Evolutionary conservation across 2,329 filamentous ascomycete species (phyloP), one percentile per base, ranked within the genome.

Genomic region (Fusarium subtropicale): DNA sequence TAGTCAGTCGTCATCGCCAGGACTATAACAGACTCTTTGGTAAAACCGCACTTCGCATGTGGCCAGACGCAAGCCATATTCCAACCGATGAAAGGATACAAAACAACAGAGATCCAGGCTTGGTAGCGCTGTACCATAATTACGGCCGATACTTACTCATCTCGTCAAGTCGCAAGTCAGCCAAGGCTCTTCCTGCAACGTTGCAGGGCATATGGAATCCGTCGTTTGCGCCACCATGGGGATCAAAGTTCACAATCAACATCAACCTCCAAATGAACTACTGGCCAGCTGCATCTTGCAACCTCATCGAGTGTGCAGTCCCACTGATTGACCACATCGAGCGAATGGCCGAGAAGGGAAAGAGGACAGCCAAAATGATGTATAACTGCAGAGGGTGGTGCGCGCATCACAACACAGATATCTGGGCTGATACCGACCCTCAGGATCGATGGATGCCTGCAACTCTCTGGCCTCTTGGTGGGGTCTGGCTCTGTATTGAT

Each of bases 221-320:
- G 12, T 74, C 76, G 0, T 74, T 72, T 15, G 68, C 65, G 0
- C 75, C 76, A 1, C 74, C 81, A 0, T 85, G 84, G 83, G 82
- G 82, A 5, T 80, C 77, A 26, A 85, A 83, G 63, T 84, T 81
- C 58, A 86, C 84, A 1, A 82, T 85, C 67, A 85, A 86, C 64
- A 84, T 86, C 71, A 86, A 86, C 42, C 75, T 80, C 0, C 79
- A 86, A 70, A 86, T 86, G 84, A 86, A 86, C 65, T 86, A 86
- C 68, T 86, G 83, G 84, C 77, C 76, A 1, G 75, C 74, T 2
- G 72, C 76, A 7, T 58, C 74, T 5, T 76, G 75, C 6, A 78
- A 77, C 7, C 66, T 81, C 0, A 64, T 80, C 2, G 81, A 84
- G 42, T 80, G 77, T 4, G 79, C 82, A 20, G 55, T 76, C 3